Evolutionary conservation across 139 green algal species (phyloP).

Genomic region (Auxenochlorella protothecoides): DNA sequence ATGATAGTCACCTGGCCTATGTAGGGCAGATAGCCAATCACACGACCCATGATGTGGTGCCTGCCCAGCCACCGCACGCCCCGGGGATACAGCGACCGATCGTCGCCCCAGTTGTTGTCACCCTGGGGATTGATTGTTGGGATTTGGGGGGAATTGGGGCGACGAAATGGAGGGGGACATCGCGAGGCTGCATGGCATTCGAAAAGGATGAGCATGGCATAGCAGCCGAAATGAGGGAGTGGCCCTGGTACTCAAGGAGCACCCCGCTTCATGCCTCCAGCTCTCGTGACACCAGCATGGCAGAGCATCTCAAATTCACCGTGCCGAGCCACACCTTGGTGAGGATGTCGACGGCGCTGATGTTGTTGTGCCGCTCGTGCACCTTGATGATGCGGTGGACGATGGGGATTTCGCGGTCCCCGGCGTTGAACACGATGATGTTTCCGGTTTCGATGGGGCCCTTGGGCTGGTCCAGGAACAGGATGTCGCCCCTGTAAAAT

Average conservation of each 20-base stretch:
- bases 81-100: constrained; percentile 72
- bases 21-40: constrained; percentile 83
- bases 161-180: neutral
- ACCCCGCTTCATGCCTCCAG: neutral
- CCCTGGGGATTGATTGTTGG: constrained; percentile 35
- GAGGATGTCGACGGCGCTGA: constrained; percentile 62
- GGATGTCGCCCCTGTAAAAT: constrained; percentile 93
- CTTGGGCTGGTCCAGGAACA: constrained; percentile 86
- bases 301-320: no score
- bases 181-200: neutral
- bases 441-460: constrained; percentile 28
- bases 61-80: constrained; percentile 81
- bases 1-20: constrained; percentile 96
- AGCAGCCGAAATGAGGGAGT: no score
- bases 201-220: neutral
- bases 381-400: constrained; percentile 90
- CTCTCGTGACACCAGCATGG: no score
- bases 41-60: constrained; percentile 90
- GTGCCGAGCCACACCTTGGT: constrained; percentile 60
- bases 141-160: neutral
- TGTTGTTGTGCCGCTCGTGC: constrained; percentile 42
- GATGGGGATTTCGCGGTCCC: constrained; percentile 91
- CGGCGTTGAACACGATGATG: constrained; percentile 92
- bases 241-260: no score
- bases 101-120: constrained; percentile 95